phyloP scores from a whole-genome alignment of 768 basidiomycete genomes.

The Kwoniella sp. region DNA sequence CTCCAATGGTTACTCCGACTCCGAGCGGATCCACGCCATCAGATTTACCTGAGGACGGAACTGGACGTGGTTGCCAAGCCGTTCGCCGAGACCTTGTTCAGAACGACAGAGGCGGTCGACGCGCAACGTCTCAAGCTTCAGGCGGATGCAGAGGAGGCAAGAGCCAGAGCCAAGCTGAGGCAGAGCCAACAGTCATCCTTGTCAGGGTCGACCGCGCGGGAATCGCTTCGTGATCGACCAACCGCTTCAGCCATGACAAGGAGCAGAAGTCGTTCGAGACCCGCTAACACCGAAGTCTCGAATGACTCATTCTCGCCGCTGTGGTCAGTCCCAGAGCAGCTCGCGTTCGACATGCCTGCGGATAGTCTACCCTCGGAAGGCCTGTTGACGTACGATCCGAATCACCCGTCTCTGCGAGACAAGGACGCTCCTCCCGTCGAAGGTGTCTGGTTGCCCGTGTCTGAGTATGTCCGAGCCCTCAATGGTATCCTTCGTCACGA shows the following conservation, averaged over 20 bases:
- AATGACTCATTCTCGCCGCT: slow-evolving; percentile 57
- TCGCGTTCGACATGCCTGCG: slow-evolving; percentile 40
- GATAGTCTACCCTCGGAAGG: slow-evolving; percentile 56
- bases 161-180: slow-evolving; percentile 9
- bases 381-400: slow-evolving; percentile 51
- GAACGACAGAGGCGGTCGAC: slow-evolving; percentile 35
- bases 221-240: slow-evolving; percentile 15
- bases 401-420: slow-evolving; percentile 39
- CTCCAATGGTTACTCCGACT: slow-evolving; percentile 85
- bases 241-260: slow-evolving; percentile 25
- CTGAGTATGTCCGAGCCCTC: slow-evolving; percentile 65
- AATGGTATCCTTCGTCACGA: slow-evolving; percentile 67
- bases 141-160: slow-evolving; percentile 16
- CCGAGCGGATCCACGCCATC: slow-evolving; percentile 83
- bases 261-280: slow-evolving; percentile 46
- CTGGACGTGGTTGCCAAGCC: slow-evolving; percentile 53
- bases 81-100: slow-evolving; percentile 61
- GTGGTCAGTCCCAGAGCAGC: slow-evolving; percentile 44
- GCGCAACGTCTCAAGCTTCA: slow-evolving; percentile 11
- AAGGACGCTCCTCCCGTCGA: slow-evolving; percentile 30
- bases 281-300: slow-evolving; percentile 11
- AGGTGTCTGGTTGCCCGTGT: slow-evolving; percentile 61
- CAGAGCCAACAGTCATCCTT: slow-evolving; percentile 1
- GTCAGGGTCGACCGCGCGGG: not conserved
- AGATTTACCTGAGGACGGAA: slow-evolving; percentile 65